Conservation (phyloP, 805 yeast genomes). For the Kuraishia cidri region DNA sequence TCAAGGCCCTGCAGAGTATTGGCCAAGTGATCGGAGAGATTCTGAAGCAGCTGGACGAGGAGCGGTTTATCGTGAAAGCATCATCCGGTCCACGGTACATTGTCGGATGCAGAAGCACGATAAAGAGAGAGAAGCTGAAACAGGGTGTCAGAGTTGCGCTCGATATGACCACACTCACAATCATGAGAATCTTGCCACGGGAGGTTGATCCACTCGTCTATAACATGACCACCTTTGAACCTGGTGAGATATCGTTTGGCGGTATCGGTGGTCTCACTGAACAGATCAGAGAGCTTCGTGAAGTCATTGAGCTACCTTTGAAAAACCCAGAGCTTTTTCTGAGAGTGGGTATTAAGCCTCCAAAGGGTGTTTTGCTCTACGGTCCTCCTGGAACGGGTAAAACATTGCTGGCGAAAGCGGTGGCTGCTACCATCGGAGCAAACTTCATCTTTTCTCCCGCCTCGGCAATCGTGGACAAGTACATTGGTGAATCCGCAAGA, state of each 20-base stretch:
- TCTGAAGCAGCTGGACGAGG: constrained; percentile 89
- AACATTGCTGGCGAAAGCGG: constrained; percentile 92
- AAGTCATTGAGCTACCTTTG: constrained; percentile 93
- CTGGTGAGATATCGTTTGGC: constrained; percentile 92
- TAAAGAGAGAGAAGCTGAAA: constrained; percentile 71
- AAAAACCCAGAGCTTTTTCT: constrained; percentile 94
- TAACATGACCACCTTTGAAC: constrained; percentile 96
- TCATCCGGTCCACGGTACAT: constrained; percentile 96
- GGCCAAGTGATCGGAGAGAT: constrained; percentile 98
- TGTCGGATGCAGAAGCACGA: constrained; percentile 93
- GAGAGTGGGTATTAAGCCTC: constrained; percentile 97
- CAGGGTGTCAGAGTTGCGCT: constrained; percentile 95
- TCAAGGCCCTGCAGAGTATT: constrained; percentile 92
- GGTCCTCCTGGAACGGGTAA: constrained; percentile 99
- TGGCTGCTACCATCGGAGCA: constrained; percentile 97
- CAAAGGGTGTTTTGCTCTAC: constrained; percentile 91
- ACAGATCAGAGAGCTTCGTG: constrained; percentile 93
- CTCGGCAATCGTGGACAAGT: constrained; percentile 94
- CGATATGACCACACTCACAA: constrained; percentile 95
- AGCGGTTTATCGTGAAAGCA: constrained; percentile 91
- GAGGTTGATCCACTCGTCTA: constrained; percentile 98
- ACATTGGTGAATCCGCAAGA: constrained; percentile 96
- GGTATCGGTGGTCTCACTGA: constrained; percentile 96
- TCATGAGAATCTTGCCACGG: constrained; percentile 94
- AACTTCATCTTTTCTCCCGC: constrained; percentile 98